Percentiles rank a stretch among this genome's conserved stretches.
phyloP scores from a whole-genome alignment of 345 rosid species.

The Cochlearia excelsa region DNA sequence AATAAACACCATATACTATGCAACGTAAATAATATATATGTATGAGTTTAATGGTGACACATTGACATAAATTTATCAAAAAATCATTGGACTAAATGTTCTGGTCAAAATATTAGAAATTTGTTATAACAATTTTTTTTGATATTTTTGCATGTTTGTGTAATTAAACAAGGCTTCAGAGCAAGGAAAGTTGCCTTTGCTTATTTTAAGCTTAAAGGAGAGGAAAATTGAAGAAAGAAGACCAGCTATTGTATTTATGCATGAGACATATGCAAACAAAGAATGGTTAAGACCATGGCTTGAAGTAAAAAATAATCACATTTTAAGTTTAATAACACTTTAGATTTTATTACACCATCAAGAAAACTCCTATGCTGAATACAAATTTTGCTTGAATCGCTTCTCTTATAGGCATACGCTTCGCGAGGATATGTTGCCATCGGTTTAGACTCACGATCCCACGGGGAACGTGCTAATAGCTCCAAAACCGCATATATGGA shows the following conservation, averaged over 20 bases:
- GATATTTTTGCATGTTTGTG: not conserved
- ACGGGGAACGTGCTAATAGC: constrained; percentile 70
- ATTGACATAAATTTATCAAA: too few relatives aligned
- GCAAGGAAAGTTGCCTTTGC: constrained; percentile 71
- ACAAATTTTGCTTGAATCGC: too few relatives aligned
- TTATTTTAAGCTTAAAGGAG: constrained; percentile 62
- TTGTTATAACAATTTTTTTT: too few relatives aligned
- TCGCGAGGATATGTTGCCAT: constrained; percentile 80
- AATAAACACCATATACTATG: too few relatives aligned
- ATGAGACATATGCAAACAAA: constrained; percentile 70
- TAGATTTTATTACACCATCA: too few relatives aligned
- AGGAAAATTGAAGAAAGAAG: constrained; percentile 36
- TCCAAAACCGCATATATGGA: constrained; percentile 59
- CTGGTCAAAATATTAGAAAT: too few relatives aligned
- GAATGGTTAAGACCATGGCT: constrained; percentile 91
- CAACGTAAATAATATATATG: too few relatives aligned
- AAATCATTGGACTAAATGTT: too few relatives aligned
- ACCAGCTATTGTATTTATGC: constrained; percentile 85
- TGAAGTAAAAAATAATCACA: constrained; percentile 44
- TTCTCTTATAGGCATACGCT: constrained; percentile 63
- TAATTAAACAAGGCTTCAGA: constrained; percentile 47
- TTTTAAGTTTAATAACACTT: too few relatives aligned
- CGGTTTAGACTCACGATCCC: constrained; percentile 85
- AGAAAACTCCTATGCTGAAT: too few relatives aligned
- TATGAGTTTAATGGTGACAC: too few relatives aligned